These are phyloP conservation scores for Hordeum marinum DNA, from an alignment of 176 grass and related monocot species.

Conservation along the genomic window DNA sequence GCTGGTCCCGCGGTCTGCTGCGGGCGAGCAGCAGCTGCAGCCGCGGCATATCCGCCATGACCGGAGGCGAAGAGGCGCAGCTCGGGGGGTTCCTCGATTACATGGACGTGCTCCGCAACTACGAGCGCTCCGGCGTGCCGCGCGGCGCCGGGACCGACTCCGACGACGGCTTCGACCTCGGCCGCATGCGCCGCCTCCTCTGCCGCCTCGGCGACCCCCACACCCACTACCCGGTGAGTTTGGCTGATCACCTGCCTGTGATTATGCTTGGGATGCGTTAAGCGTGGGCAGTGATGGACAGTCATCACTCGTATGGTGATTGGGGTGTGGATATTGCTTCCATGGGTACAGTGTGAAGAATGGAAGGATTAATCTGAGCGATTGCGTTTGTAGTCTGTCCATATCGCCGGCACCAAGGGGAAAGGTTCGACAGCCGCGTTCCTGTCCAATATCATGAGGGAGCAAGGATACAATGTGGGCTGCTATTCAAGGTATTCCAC, in stretches of 20 bases:
- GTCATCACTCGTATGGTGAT: neutral
- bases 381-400: slow-evolving; percentile 52
- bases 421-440: slow-evolving; percentile 88
- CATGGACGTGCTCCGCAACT: slow-evolving; percentile 78
- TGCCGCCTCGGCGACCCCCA: slow-evolving; percentile 65
- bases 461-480: slow-evolving; percentile 79
- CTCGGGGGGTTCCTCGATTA: slow-evolving; percentile 66
- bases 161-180: slow-evolving; percentile 84
- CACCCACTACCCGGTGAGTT: slow-evolving; percentile 53
- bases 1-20: neutral
- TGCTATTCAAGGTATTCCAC: slow-evolving; percentile 73
- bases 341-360: neutral
- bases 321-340: neutral
- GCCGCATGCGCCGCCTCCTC: slow-evolving; percentile 74
- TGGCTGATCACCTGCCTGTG: neutral
- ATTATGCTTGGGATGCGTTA: neutral
- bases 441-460: slow-evolving; percentile 76
- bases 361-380: neutral
- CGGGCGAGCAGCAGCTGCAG: neutral
- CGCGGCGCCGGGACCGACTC: slow-evolving; percentile 73
- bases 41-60: slow-evolving; percentile 23
- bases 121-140: slow-evolving; percentile 78
- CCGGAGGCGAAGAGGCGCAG: slow-evolving; percentile 11
- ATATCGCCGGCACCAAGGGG: slow-evolving; percentile 92
- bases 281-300: neutral